Percentiles rank a stretch among this genome's conserved stretches.
Evolutionary conservation across 164 flowering plant species (phyloP).

Genomic region (Pachysandra terminalis): DNA sequence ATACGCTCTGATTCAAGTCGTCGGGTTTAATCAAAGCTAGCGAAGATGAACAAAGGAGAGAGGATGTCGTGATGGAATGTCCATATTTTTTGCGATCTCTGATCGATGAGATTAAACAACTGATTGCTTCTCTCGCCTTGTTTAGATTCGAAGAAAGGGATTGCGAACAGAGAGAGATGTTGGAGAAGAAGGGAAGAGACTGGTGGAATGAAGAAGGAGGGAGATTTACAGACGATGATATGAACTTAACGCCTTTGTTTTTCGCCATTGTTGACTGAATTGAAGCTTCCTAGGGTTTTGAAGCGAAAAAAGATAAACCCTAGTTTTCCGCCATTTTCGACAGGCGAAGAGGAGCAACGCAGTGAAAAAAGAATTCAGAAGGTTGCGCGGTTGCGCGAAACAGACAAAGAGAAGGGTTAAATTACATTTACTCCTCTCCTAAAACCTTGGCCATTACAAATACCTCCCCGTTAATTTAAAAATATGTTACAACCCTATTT

Average conservation of each 20-base stretch:
- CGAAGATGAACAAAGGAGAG: slow-evolving; percentile 37
- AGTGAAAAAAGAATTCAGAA: too few relatives aligned
- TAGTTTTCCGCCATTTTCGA: slow-evolving; percentile 16
- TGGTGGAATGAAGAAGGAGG: slow-evolving; percentile 10
- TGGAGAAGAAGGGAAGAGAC: slow-evolving; percentile 8
- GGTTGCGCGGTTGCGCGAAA: too few relatives aligned
- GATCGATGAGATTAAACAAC: slow-evolving; percentile 26
- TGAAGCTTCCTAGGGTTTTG: neutral
- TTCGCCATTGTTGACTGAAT: slow-evolving; percentile 24
- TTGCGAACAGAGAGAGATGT: slow-evolving; percentile 28
- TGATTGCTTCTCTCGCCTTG: slow-evolving; percentile 20
- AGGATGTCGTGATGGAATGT: slow-evolving; percentile 6
- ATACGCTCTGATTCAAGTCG: slow-evolving; percentile 28
- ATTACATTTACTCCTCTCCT: too few relatives aligned
- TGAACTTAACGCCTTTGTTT: slow-evolving; percentile 40
- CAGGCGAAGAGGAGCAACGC: too few relatives aligned
- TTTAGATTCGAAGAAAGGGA: slow-evolving; percentile 20
- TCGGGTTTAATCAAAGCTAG: slow-evolving; percentile 26
- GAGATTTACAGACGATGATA: slow-evolving; percentile 38
- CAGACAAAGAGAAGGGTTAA: too few relatives aligned
- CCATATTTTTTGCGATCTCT: slow-evolving; percentile 8
- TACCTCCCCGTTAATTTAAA: too few relatives aligned
- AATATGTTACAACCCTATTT: too few relatives aligned
- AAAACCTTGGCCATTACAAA: too few relatives aligned
- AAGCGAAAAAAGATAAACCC: slow-evolving; percentile 5